Base-by-base conservation (phyloP, 805 yeast genomes). In the Saccharomycopsis oosterbeekiorum region DNA sequence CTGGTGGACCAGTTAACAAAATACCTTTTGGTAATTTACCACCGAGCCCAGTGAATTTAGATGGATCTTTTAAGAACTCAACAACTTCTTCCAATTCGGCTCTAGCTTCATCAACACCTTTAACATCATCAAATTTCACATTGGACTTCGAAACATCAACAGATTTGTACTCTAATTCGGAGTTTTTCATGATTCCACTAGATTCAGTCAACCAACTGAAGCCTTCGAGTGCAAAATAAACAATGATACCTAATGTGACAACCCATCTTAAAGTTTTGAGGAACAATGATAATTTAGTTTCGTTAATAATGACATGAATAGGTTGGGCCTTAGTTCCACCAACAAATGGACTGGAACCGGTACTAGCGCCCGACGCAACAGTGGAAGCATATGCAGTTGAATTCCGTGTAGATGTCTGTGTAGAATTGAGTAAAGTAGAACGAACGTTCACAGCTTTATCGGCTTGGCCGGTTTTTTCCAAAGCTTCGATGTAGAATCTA, bases 1-100 rank as follows among this genome's bases (percentile, higher is more conserved):
- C 99, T 51, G 99, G 99, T 43, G 99, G 99, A 55, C 99, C 99
- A 12, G 98, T 94, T 66, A 93, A 78, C 62, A 94, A 77, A 6
- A 94, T 96, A 78, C 99, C 99, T 73, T 93, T 94, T 62, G 99
- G 98, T 68, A 94, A 79, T 73, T 92, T 92, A 58, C 99, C 99
- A 67, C 99, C 99, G 57, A 94, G 80, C 0, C 96, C 96, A 58
- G 97, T 96, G 76, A 91, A 94, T 73, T 89, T 88, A 19, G 97
- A 84, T 21, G 99, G 99, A 72, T 94, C 98, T 70, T 91, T 91
- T 70, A 94, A 81, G 70, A 94, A 94, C 63, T 93, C 97, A n/a
- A 94, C 99, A 68, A 96, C 89, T 74, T 94, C 99, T 74, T 94
- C 97, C 65, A 94, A 80, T 75, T 94, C 99, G 8, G 96, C 89